Conservation (phyloP, 2,329 filamentous ascomycete genomes). For the Neonectria punicea region DNA sequence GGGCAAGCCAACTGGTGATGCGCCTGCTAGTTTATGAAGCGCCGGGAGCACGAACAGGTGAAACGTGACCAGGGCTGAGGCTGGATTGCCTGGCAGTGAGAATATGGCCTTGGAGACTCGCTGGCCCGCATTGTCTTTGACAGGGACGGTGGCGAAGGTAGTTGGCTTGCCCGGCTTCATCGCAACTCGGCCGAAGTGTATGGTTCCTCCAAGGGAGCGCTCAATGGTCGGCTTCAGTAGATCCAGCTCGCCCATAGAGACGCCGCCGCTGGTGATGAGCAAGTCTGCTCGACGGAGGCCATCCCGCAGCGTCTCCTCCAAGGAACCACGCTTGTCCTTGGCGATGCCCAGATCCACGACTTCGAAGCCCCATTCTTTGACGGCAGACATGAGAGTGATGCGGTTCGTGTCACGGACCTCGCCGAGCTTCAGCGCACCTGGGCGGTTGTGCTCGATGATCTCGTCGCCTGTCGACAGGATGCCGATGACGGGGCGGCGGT, state of each 20-base stretch:
- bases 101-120: constrained; percentile 80
- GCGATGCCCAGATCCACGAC: constrained; percentile 89
- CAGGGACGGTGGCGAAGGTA: constrained; percentile 90
- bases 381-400: constrained; percentile 84
- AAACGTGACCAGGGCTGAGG: constrained; percentile 90
- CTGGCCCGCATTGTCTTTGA: constrained; percentile 67
- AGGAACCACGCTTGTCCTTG: constrained; percentile 74
- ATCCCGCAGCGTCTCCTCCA: constrained; percentile 81
- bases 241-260: constrained; percentile 98
- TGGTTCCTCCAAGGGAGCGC: constrained; percentile 86
- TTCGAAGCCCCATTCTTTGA: constrained; percentile 78
- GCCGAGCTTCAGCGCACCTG: constrained; percentile 73
- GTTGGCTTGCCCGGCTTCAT: constrained; percentile 99
- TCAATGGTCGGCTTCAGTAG: constrained; percentile 97
- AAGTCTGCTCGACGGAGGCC: constrained; percentile 81
- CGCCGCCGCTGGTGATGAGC: constrained; percentile 91
- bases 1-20: constrained; percentile 75
- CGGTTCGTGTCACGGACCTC: constrained; percentile 96
- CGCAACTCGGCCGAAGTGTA: constrained; percentile 93
- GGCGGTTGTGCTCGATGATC: constrained; percentile 78
- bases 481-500: constrained; percentile 80
- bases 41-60: constrained; percentile 93
- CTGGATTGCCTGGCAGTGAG: constrained; percentile 92
- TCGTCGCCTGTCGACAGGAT: constrained; percentile 96
- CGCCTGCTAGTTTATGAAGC: constrained; percentile 79